Evolutionary conservation across 1,139 yeast species (phyloP).

Genomic region (Yamadazyma spencermartinsiae): DNA sequence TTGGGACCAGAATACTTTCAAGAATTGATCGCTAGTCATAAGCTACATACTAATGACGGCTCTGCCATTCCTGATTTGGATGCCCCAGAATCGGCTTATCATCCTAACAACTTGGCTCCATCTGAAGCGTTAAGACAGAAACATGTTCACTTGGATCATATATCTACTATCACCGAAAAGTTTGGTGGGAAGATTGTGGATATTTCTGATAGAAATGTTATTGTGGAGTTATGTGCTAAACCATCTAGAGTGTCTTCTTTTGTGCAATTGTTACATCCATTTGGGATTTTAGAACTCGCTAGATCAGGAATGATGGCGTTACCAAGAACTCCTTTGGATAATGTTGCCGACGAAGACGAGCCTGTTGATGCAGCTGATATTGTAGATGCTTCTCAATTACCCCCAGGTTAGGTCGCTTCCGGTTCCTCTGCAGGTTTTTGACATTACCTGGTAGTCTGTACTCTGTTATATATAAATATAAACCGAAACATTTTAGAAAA

Average conservation of each 20-base stretch:
- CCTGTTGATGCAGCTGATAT: slow-evolving; percentile 64
- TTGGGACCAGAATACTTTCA: slow-evolving; percentile 97
- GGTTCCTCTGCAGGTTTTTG: no score
- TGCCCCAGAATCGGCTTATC: slow-evolving; percentile 61
- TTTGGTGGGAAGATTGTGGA: slow-evolving; percentile 94
- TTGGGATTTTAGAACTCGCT: slow-evolving; percentile 94
- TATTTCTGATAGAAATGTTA: slow-evolving; percentile 89
- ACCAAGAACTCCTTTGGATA: slow-evolving; percentile 88
- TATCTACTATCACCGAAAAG: slow-evolving; percentile 75
- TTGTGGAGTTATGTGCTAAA: slow-evolving; percentile 91
- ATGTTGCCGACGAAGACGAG: slow-evolving; percentile 45
- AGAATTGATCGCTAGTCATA: slow-evolving; percentile 88
- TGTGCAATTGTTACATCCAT: slow-evolving; percentile 87
- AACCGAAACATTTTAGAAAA: no score
- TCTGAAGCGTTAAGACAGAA: slow-evolving; percentile 94
- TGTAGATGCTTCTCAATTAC: slow-evolving; percentile 80
- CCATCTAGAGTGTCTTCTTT: slow-evolving; percentile 87
- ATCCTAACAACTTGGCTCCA: slow-evolving; percentile 88
- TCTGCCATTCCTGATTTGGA: slow-evolving; percentile 46
- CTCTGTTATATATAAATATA: background rate
- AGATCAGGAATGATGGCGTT: slow-evolving; percentile 99
- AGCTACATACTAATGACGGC: slow-evolving; percentile 44
- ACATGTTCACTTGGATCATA: slow-evolving; percentile 83
- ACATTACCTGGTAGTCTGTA: no score
- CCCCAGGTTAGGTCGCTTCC: slow-evolving; percentile 71